A percentile compares a stretch with the other conserved stretches of the same genome.
These are phyloP conservation scores for Cystobasidium pallidum DNA, from an alignment of 1,284 basidiomycete species.

Conservation along the genomic window DNA sequence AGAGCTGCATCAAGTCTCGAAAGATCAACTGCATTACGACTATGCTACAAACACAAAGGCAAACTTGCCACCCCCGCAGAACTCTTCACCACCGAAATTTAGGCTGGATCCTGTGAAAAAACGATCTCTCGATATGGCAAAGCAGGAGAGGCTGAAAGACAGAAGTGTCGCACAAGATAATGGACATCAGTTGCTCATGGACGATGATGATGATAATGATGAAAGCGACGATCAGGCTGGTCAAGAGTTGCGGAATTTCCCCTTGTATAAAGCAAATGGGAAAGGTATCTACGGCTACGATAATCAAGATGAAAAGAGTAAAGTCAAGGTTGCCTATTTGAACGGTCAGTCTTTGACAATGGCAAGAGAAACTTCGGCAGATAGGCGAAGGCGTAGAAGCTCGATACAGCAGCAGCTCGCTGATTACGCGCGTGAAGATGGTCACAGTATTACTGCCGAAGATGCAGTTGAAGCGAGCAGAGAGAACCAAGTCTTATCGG, in stretches of 20 bases:
- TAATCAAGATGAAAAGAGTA: not conserved
- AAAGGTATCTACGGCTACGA: conserved; percentile 13
- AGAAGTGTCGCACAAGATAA: not conserved
- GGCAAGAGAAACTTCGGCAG: not conserved
- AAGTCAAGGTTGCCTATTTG: not conserved
- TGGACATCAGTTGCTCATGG: not conserved
- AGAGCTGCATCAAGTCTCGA: not conserved
- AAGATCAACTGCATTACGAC: conserved; percentile 29
- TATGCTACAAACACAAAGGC: conserved; percentile 33
- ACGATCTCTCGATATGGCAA: not conserved
- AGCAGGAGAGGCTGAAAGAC: not conserved
- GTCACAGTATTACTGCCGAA: not conserved
- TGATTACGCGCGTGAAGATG: not conserved
- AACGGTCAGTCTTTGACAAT: conserved; percentile 3
- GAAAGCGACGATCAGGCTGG: not conserved
- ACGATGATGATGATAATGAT: not conserved
- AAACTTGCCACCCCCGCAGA: conserved; percentile 19
- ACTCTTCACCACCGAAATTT: conserved; percentile 30
- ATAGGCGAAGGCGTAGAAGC: conserved; percentile 5
- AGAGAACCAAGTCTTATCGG: conserved; percentile 12
- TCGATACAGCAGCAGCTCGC: conserved; percentile 6
- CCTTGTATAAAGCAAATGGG: conserved; percentile 10
- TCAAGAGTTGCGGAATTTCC: conserved; percentile 3
- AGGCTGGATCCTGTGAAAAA: conserved; percentile 10
- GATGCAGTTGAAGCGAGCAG: conserved; percentile 8